Conservation (phyloP, 2,329 filamentous ascomycete species). For the Trichoderma gracile region DNA sequence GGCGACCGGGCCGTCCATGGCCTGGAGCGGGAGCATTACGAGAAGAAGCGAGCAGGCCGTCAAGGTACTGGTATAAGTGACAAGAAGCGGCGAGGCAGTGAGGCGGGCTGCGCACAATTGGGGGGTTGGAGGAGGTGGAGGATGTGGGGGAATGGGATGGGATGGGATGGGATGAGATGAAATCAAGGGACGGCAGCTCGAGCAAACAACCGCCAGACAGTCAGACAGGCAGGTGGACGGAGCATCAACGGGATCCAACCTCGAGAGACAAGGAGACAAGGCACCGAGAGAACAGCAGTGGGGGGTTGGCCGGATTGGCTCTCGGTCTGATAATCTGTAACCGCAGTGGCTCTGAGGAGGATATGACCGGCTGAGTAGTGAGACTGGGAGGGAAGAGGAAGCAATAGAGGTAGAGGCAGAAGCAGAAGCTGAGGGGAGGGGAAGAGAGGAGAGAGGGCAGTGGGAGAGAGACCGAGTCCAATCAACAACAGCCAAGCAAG, state of each 20-base stretch:
- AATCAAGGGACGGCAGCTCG: slow-evolving; percentile 10
- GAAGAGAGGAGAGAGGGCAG: neutral
- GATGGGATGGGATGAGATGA: neutral
- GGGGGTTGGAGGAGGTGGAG: slow-evolving; percentile 14
- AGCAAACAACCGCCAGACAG: neutral
- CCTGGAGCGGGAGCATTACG: slow-evolving; percentile 56
- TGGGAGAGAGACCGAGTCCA: neutral
- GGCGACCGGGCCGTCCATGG: slow-evolving; percentile 50
- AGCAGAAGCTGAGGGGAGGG: neutral
- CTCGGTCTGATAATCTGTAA: slow-evolving; percentile 11
- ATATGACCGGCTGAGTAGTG: slow-evolving; percentile 3
- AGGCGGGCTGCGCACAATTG: slow-evolving; percentile 12
- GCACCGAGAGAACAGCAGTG: slow-evolving; percentile 12
- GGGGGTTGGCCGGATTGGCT: slow-evolving; percentile 7
- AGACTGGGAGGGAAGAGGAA: neutral
- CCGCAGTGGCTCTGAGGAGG: neutral
- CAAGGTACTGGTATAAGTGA: slow-evolving; percentile 11
- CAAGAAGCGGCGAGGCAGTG: neutral
- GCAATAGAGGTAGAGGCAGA: neutral
- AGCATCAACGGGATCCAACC: slow-evolving; percentile 4
- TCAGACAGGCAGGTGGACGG: neutral
- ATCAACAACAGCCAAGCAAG: slow-evolving; percentile 9
- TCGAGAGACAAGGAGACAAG: slow-evolving; percentile 10
- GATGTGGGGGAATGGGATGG: slow-evolving; percentile 8
- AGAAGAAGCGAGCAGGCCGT: slow-evolving; percentile 29